Evolutionary conservation across 441 rosid species (phyloP).

Genomic region (Erysimum pusillum): DNA sequence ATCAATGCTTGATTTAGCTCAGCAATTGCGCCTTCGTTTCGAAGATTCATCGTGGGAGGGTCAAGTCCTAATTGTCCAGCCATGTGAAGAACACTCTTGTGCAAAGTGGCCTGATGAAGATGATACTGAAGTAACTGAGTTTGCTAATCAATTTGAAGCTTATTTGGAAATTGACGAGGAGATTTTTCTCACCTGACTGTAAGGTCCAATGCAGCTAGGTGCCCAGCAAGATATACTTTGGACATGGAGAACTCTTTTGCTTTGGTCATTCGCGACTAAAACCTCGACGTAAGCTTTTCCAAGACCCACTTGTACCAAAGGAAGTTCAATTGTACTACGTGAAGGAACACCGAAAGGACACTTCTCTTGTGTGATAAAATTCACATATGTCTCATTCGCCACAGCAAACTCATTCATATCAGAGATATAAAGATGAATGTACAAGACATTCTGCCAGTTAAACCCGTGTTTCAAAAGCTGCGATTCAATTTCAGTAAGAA

Average conservation of each 20-base stretch:
- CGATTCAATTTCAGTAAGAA: conserved; percentile 66
- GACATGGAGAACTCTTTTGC: conserved; percentile 93
- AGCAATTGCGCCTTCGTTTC: conserved; percentile 65
- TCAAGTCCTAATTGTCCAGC: conserved; percentile 98
- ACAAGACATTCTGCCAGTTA: conserved; percentile 83
- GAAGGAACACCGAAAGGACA: conserved; percentile 98
- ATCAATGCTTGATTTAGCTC: conserved; percentile 84
- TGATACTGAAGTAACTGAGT: conserved; percentile 10
- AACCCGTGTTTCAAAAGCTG: conserved; percentile 64
- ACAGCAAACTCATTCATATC: conserved; percentile 81
- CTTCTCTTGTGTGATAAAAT: conserved; percentile 84
- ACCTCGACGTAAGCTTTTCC: conserved; percentile 88
- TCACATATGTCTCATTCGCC: conserved; percentile 89
- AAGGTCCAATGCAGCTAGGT: conserved; percentile 99
- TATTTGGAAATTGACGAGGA: conserved; percentile 1
- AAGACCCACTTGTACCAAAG: conserved; percentile 72
- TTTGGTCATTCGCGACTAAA: conserved; percentile 69
- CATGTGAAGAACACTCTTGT: conserved; percentile 83
- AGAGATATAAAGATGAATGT: conserved; percentile 84
- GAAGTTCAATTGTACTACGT: conserved; percentile 95
- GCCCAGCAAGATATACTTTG: conserved; percentile 98
- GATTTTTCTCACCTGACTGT: conserved; percentile 76
- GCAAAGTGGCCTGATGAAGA: conserved; percentile 81
- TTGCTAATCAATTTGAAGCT: background rate
- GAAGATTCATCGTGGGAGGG: conserved; percentile 85